Conservation (phyloP, 768 basidiomycete species). For the Serpula lacrymans region DNA sequence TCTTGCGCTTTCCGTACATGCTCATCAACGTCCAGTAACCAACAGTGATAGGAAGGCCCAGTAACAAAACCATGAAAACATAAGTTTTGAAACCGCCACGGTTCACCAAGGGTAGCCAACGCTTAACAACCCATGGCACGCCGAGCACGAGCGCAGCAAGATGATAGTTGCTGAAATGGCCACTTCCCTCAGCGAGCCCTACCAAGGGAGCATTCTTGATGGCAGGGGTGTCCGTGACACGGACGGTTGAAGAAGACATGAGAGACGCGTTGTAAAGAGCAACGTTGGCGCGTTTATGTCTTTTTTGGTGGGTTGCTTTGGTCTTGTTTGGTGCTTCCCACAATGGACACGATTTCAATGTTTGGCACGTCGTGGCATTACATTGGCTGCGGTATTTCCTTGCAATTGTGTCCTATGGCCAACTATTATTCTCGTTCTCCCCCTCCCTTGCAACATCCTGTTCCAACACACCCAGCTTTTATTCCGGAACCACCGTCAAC, state of each 20-base stretch:
- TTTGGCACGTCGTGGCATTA: not conserved
- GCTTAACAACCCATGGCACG: slow-evolving; percentile 83
- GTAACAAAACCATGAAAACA: slow-evolving; percentile 69
- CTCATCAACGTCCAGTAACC: slow-evolving; percentile 91
- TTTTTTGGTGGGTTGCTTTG: not conserved
- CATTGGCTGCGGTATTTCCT: too few relatives aligned
- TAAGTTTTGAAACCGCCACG: slow-evolving; percentile 87
- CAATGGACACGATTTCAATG: slow-evolving; percentile 1
- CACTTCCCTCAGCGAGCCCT: slow-evolving; percentile 84
- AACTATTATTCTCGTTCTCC: slow-evolving; percentile 53
- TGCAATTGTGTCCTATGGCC: too few relatives aligned
- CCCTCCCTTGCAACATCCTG: slow-evolving; percentile 82
- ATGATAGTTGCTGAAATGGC: slow-evolving; percentile 76
- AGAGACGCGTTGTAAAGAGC: slow-evolving; percentile 1
- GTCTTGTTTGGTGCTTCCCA: not conserved
- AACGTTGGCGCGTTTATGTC: slow-evolving; percentile 1
- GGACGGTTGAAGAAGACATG: slow-evolving; percentile 48
- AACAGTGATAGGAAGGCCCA: slow-evolving; percentile 73
- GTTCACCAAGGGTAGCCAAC: slow-evolving; percentile 75
- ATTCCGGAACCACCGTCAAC: slow-evolving; percentile 82
- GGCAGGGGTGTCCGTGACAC: slow-evolving; percentile 64
- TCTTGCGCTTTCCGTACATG: slow-evolving; percentile 73
- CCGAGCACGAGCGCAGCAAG: slow-evolving; percentile 74
- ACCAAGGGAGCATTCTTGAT: slow-evolving; percentile 84
- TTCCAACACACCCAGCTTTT: slow-evolving; percentile 83